Conservation (phyloP, 192 early-diverging fungal genomes). For the Gryganskiella cystojenkinii region DNA sequence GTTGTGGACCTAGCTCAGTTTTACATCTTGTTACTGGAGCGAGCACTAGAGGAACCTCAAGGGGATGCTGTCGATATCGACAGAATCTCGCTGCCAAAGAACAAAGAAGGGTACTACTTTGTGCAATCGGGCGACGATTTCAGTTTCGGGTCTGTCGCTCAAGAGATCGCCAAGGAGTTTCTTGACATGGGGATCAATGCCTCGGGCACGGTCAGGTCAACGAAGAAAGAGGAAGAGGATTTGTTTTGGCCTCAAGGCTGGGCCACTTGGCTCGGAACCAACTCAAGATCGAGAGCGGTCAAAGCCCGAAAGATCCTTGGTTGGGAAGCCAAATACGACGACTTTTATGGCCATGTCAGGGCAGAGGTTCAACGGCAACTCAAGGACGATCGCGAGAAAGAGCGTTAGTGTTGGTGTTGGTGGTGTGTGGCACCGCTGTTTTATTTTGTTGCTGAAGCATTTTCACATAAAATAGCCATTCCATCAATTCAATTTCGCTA, state of each 20-base stretch:
- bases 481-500: no score
- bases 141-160: neutral
- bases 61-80: slow-evolving; percentile 1
- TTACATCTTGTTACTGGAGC: slow-evolving; percentile 29
- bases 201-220: slow-evolving; percentile 12
- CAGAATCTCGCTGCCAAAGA: slow-evolving; percentile 4
- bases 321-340: slow-evolving; percentile 34
- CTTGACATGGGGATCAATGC: slow-evolving; percentile 14
- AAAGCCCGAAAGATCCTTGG: slow-evolving; percentile 34
- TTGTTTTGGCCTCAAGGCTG: slow-evolving; percentile 3
- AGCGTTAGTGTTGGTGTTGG: no score
- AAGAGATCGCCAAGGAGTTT: neutral
- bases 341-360: slow-evolving; percentile 24
- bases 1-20: slow-evolving; percentile 41
- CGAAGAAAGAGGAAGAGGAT: slow-evolving; percentile 13
- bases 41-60: slow-evolving; percentile 28
- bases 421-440: no score
- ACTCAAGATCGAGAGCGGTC: slow-evolving; percentile 25
- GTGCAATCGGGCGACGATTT: neutral
- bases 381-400: neutral
- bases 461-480: no score
- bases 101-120: slow-evolving; percentile 1
- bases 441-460: no score
- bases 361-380: slow-evolving; percentile 27
- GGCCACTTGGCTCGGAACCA: slow-evolving; percentile 2